A percentile compares a stretch with the other conserved stretches of the same genome.
Conservation (phyloP, 2,329 filamentous ascomycete genomes). For the Hypoxylon sp. region DNA sequence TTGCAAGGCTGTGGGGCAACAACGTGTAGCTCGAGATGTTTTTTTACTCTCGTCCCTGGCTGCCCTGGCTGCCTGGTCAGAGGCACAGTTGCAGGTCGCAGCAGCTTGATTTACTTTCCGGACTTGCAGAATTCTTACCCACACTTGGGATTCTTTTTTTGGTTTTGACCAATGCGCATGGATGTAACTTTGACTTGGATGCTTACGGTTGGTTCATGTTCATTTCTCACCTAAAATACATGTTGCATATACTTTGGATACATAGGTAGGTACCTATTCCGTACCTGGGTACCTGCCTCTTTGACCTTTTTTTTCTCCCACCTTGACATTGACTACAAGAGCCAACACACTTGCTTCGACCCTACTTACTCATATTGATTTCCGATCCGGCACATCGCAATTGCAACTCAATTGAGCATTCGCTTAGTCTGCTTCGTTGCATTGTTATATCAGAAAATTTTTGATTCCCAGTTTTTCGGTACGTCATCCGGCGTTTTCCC, state of each 20-base stretch:
- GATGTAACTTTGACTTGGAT: not conserved
- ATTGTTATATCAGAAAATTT: constrained; percentile 9
- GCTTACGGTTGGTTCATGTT: too few relatives aligned
- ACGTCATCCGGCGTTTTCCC: constrained; percentile 25
- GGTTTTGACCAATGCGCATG: constrained; percentile 2
- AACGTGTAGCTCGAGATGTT: not conserved
- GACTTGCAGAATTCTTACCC: constrained; percentile 17
- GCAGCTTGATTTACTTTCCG: constrained; percentile 20
- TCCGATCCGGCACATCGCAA: constrained; percentile 22
- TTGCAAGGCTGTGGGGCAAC: constrained; percentile 1
- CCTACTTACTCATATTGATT: constrained; percentile 25
- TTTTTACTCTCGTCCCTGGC: constrained; percentile 2
- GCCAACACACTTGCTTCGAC: not conserved
- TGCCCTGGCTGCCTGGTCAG: not conserved
- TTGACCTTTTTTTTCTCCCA: constrained; percentile 7
- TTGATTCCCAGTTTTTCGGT: constrained; percentile 20
- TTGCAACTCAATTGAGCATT: constrained; percentile 29
- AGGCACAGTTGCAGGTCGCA: constrained; percentile 9
- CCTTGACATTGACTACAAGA: not conserved
- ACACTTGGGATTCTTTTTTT: constrained; percentile 31
- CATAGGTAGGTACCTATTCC: constrained; percentile 5
- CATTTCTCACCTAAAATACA: not conserved
- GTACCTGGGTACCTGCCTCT: not conserved
- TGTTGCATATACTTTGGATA: not conserved
- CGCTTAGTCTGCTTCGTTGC: constrained; percentile 18